Conservation (phyloP, 1,139 yeast genomes). For the Geotrichum phurueaensis region DNA sequence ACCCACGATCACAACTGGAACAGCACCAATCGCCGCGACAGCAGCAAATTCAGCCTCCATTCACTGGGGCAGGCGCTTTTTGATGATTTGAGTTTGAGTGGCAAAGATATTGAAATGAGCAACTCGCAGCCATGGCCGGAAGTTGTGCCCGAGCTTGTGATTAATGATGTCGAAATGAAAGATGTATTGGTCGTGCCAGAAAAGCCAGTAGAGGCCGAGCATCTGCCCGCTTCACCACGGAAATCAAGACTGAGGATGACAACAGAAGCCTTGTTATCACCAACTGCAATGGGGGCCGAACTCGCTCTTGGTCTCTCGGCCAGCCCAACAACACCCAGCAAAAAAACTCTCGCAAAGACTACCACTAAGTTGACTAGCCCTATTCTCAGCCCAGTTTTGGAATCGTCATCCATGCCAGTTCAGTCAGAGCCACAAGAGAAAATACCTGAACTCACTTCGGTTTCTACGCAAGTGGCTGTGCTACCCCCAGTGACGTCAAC, state of each 20-base stretch:
- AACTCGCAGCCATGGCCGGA: background rate
- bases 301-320: constrained; percentile 8
- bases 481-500: background rate
- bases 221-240: background rate
- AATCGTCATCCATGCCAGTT: background rate
- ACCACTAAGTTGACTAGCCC: background rate
- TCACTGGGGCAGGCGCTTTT: background rate
- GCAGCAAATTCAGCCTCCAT: background rate
- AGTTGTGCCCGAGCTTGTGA: background rate
- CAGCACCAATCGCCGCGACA: background rate
- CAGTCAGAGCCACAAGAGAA: background rate
- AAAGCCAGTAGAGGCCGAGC: background rate
- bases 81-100: background rate
- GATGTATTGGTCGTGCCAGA: background rate
- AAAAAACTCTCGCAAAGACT: background rate
- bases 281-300: constrained; percentile 18
- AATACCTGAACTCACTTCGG: background rate
- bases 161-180: constrained; percentile 9
- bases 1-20: background rate
- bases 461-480: background rate
- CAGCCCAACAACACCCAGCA: background rate
- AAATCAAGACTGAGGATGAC: constrained; percentile 1
- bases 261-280: constrained; percentile 12
- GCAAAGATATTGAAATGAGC: background rate
- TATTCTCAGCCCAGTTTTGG: background rate